Evolutionary conservation across 1,284 basidiomycete species (phyloP), one percentile per base, ranked within the genome.

Genomic region (Ceratobasidium sp.): DNA sequence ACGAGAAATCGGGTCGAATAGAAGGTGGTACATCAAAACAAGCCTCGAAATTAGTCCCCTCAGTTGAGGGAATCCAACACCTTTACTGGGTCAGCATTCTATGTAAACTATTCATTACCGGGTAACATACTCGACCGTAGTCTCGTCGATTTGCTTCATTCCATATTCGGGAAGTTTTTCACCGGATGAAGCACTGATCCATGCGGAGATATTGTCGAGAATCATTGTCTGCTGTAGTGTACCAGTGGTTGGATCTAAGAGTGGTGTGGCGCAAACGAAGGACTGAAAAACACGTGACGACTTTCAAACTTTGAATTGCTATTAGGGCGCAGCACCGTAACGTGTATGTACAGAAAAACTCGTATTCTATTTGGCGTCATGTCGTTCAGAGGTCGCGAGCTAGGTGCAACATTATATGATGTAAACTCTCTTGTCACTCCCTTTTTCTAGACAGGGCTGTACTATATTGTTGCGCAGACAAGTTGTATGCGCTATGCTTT

Each of bases 41-140:
- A 12, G 65, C 65, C 48, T 65, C 59, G 44, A 75, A 75, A 38
- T 75, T 75, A 9, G 71, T 44, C 6, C 61, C 61, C 23, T 75
- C 59, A 5, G 61, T 42, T n/a, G 71, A 75, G 4, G 71, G 71
- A 28, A 75, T 40, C 69, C 69, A 62, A 57, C 69, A 71, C 20
- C 57, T 71, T 33, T 4, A 33, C 17, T 20, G 15, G n/a, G 23
- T 33, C 17, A 38, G 50, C 26, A 61, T 57, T 20, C 46, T 33
- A 33, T 33, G 33, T 33, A 33, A 33, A 33, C 33, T 33, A 33
- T 50, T 50, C 48, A 40, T 73, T 40, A 12, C 64, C 70, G n/a
- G 57, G 57, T 13, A 73, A 59, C 23, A 9, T 17, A 71, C 69
- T 71, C 69, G 44, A 71, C 26, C 15, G 69, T 71, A 28, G 42